Conservation (phyloP, 2,329 filamentous ascomycete genomes). For the Alternaria sp. region DNA sequence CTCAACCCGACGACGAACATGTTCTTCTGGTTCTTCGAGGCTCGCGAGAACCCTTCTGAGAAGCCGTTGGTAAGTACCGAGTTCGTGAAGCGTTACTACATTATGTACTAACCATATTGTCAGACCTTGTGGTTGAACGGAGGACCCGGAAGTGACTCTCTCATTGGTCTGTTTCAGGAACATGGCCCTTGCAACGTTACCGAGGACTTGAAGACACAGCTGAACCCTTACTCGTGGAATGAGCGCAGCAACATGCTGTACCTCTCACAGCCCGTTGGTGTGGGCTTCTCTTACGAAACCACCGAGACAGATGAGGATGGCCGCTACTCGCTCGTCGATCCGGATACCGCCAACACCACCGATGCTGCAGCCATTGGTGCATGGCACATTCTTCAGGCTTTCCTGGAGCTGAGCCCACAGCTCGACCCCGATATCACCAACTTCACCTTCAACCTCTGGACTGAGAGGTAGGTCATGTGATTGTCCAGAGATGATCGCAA, state of each 20-base stretch:
- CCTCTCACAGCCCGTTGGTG: constrained; percentile 48
- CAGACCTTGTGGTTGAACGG: constrained; percentile 61
- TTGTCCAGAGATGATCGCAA: not conserved
- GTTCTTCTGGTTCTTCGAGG: constrained; percentile 58
- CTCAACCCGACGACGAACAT: constrained; percentile 45
- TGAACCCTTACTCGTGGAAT: constrained; percentile 50
- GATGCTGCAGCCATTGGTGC: constrained; percentile 43
- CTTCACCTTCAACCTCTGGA: constrained; percentile 58
- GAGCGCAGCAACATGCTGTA: constrained; percentile 49
- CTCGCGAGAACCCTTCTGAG: constrained; percentile 50
- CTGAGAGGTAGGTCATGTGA: constrained; percentile 44
- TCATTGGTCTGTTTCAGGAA: constrained; percentile 63
- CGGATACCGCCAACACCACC: constrained; percentile 40
- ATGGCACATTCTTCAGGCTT: constrained; percentile 47
- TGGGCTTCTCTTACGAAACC: constrained; percentile 50
- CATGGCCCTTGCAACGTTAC: constrained; percentile 40
- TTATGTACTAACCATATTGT: not conserved
- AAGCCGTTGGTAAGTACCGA: constrained; percentile 27
- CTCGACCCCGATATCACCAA: constrained; percentile 60
- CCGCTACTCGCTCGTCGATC: constrained; percentile 41
- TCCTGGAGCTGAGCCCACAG: constrained; percentile 43
- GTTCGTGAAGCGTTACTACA: not conserved
- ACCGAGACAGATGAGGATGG: constrained; percentile 32
- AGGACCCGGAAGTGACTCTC: constrained; percentile 57
- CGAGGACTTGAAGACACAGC: constrained; percentile 44